A percentile compares a stretch with the other conserved stretches of the same genome.
These are phyloP conservation scores for Priceomyces fermenticarens DNA, from an alignment of 805 yeast species.

Conservation along the genomic window DNA sequence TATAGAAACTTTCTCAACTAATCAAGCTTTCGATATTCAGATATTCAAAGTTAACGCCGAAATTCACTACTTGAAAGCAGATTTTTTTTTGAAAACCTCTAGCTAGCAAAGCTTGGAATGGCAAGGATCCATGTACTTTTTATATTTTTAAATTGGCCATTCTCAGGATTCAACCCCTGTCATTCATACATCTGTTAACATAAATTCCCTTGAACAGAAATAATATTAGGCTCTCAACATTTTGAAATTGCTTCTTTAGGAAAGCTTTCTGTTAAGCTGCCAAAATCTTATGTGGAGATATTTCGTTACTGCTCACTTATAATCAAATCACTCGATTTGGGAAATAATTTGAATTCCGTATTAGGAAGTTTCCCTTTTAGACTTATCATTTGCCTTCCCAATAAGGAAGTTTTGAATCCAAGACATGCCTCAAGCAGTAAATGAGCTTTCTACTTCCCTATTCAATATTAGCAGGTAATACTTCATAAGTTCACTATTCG, in stretches of 20 bases:
- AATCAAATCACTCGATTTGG: background rate
- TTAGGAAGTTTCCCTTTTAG: constrained; percentile 7
- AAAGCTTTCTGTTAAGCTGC: background rate
- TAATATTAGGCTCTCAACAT: constrained; percentile 2
- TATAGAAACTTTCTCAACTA: background rate
- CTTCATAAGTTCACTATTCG: no score
- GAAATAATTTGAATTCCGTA: constrained; percentile 8
- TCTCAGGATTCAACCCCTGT: constrained; percentile 1
- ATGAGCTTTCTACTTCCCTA: background rate
- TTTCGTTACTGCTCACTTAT: background rate
- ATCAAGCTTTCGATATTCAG: background rate
- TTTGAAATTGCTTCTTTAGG: constrained; percentile 4
- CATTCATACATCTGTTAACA: background rate
- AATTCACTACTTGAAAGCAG: no score
- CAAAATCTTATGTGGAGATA: constrained; percentile 1
- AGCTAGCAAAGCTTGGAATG: background rate
- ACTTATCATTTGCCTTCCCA: background rate
- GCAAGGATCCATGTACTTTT: constrained; percentile 4
- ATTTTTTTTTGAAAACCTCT: background rate
- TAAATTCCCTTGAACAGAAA: constrained; percentile 9
- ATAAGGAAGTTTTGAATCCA: constrained; percentile 1
- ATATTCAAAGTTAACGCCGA: no score
- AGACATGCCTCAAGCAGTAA: background rate
- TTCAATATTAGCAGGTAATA: no score
- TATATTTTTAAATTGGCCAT: constrained; percentile 3